Evolutionary conservation across 352 stramenopile species (phyloP).

Genomic region (Blastocystis sp.): DNA sequence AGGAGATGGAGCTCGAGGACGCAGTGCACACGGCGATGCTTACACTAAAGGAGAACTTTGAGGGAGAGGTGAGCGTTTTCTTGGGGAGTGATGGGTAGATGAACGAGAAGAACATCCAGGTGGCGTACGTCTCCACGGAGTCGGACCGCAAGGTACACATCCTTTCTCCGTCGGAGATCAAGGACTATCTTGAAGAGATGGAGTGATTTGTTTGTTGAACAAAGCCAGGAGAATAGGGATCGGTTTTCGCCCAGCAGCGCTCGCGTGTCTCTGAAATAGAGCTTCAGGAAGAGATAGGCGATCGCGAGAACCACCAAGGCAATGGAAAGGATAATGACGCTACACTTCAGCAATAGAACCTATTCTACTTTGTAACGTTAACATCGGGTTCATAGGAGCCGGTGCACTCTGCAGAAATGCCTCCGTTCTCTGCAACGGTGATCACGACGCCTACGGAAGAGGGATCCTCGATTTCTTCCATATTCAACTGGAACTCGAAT

Average conservation of each 20-base stretch:
- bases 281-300: constrained; percentile 68
- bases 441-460: constrained; percentile 52
- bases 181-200: constrained; percentile 98
- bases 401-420: constrained; percentile 40
- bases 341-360: not conserved
- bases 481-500: constrained; percentile 52
- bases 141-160: constrained; percentile 84
- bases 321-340: constrained; percentile 15
- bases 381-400: constrained; percentile 56
- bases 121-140: constrained; percentile 93
- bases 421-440: constrained; percentile 39
- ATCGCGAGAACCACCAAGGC: constrained; percentile 25
- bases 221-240: constrained; percentile 14
- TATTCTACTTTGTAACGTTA: constrained; percentile 42
- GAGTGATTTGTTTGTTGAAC: constrained; percentile 82
- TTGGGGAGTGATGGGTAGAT: constrained; percentile 83
- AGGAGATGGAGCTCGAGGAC: constrained; percentile 99
- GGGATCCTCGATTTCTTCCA: constrained; percentile 15
- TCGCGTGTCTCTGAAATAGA: constrained; percentile 54
- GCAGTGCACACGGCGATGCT: constrained; percentile 97
- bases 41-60: constrained; percentile 98
- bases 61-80: constrained; percentile 81
- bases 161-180: constrained; percentile 94
- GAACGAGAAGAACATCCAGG: constrained; percentile 96
- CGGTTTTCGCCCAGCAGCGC: not conserved